A percentile compares a stretch with the other conserved stretches of the same genome.
phyloP scores from a whole-genome alignment of 805 yeast genomes.

The Cyberlindnera americana region DNA sequence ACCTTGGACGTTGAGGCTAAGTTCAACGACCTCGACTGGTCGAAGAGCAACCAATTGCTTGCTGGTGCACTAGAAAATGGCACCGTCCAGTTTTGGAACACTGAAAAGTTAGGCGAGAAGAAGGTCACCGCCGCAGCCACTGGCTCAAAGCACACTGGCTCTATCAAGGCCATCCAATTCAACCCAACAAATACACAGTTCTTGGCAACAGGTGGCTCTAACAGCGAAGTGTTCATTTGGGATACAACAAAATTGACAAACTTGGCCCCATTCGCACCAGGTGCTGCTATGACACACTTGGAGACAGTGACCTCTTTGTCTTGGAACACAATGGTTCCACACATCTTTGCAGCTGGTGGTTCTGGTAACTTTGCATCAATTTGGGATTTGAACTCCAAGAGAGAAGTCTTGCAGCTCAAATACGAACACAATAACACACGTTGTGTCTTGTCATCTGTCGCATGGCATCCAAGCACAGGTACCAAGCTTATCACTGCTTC shows the following conservation, averaged over 20 bases:
- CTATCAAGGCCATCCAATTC: constrained; percentile 72
- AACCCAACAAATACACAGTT: constrained; percentile 69
- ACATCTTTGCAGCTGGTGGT: constrained; percentile 89
- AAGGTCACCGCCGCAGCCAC: constrained; percentile 50
- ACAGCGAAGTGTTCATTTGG: constrained; percentile 89
- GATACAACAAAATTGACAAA: constrained; percentile 66
- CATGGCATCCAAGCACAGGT: constrained; percentile 92
- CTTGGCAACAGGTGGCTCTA: constrained; percentile 83
- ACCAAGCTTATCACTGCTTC: constrained; percentile 88
- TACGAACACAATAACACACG: constrained; percentile 55
- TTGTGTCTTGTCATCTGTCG: constrained; percentile 74
- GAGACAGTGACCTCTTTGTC: constrained; percentile 79
- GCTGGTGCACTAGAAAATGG: constrained; percentile 94
- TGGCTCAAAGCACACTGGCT: constrained; percentile 58
- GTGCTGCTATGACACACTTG: constrained; percentile 71
- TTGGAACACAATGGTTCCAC: constrained; percentile 82
- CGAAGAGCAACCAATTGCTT: constrained; percentile 55
- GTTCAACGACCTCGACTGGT: constrained; percentile 86
- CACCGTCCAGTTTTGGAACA: constrained; percentile 73
- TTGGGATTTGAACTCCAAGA: constrained; percentile 87
- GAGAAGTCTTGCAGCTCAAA: constrained; percentile 83
- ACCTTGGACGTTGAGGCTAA: constrained; percentile 50
- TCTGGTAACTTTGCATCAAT: constrained; percentile 82
- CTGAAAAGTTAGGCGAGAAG: constrained; percentile 40
- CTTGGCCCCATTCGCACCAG: constrained; percentile 55